Percentiles rank a stretch among this genome's conserved stretches.
Evolutionary conservation across 208 protist species (phyloP).

Genomic region (Crithidia expoeki): DNA sequence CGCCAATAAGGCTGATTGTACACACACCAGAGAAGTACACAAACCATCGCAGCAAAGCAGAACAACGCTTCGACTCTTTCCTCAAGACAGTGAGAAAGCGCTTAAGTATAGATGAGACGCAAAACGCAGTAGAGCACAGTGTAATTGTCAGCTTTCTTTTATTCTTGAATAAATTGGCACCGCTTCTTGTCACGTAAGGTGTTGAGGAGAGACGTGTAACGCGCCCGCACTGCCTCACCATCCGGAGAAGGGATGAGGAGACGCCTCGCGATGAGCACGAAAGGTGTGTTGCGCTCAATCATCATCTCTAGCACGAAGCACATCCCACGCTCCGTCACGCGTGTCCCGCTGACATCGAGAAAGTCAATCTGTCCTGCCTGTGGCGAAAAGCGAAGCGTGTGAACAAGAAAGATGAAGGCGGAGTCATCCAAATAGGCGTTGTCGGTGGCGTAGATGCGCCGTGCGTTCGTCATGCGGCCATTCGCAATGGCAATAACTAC

Average conservation of each 20-base stretch:
- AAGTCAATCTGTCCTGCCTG: conserved; percentile 69
- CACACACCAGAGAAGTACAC: background rate
- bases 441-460: conserved; percentile 59
- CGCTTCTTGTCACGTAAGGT: conserved; percentile 35
- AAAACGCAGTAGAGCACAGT: no score
- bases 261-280: conserved; percentile 68
- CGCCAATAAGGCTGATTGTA: background rate
- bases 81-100: no score
- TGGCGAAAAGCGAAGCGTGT: conserved; percentile 83
- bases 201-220: conserved; percentile 31
- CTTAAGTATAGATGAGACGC: no score
- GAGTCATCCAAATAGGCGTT: conserved; percentile 71
- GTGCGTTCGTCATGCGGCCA: conserved; percentile 64
- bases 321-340: conserved; percentile 76
- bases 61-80: no score
- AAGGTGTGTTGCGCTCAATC: conserved; percentile 62
- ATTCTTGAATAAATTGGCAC: conserved; percentile 34
- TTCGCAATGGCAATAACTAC: conserved; percentile 79
- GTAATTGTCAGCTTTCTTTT: no score
- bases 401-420: conserved; percentile 74
- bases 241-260: conserved; percentile 36
- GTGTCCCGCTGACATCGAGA: conserved; percentile 82
- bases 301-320: conserved; percentile 86
- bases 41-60: conserved; percentile 7
- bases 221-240: conserved; percentile 21